Percentiles rank a stretch among this genome's conserved stretches.
phyloP scores from a whole-genome alignment of 2,329 filamentous ascomycete species.

The Clarireedia homoeocarpa region DNA sequence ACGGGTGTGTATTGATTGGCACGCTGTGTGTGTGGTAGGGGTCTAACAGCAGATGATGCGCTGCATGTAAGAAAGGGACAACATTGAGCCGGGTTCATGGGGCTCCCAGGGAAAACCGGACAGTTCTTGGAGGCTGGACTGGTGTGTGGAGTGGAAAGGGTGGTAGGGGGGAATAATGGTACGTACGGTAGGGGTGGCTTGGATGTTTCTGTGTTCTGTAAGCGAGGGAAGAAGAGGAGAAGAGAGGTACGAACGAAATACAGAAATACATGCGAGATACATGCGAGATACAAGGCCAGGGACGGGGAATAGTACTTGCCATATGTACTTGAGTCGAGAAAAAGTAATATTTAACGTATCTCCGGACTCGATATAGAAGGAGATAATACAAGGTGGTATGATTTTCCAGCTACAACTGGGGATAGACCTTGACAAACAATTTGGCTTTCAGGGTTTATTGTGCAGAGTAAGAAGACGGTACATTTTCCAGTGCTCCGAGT shows the following conservation, averaged over 20 bases:
- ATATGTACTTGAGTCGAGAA: neutral
- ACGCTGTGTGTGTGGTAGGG: too few relatives aligned
- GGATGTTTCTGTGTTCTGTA: neutral
- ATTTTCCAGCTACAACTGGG: neutral
- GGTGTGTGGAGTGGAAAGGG: neutral
- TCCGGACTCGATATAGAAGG: neutral
- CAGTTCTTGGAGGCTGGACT: neutral
- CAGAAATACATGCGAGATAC: neutral
- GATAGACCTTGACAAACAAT: neutral
- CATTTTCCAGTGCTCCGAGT: neutral
- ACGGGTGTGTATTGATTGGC: too few relatives aligned
- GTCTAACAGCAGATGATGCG: neutral
- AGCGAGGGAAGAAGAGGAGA: neutral
- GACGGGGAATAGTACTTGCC: neutral
- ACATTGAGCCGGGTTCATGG: slow-evolving; percentile 5
- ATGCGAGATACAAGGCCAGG: neutral
- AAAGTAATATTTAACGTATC: neutral
- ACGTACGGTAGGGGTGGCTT: neutral
- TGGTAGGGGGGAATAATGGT: neutral
- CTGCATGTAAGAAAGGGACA: slow-evolving; percentile 8
- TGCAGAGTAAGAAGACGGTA: neutral
- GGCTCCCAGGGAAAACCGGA: neutral
- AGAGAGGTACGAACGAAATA: neutral
- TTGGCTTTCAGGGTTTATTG: neutral
- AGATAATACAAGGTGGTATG: neutral